Conservation (phyloP, 495 filamentous ascomycete genomes). For the Rostrohypoxylon terebratum region DNA sequence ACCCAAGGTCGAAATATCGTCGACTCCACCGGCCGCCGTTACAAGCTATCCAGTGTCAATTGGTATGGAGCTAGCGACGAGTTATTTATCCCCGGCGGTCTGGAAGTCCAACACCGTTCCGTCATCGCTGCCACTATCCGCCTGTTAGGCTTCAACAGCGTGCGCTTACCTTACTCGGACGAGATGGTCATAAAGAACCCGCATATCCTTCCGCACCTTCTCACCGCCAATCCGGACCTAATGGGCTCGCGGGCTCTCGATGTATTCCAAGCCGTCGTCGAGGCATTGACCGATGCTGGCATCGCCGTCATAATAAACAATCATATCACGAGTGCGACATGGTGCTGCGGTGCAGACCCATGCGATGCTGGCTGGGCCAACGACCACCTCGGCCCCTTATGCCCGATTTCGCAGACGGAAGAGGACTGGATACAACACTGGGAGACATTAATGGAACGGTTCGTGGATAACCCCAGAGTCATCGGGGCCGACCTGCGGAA, state of each 20-base stretch:
- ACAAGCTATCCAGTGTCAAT: constrained; percentile 69
- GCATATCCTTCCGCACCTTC: constrained; percentile 56
- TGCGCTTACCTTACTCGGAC: constrained; percentile 70
- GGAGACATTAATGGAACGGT: constrained; percentile 66
- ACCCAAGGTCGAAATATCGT: constrained; percentile 67
- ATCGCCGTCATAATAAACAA: constrained; percentile 71
- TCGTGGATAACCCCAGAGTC: constrained; percentile 64
- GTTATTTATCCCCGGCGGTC: constrained; percentile 68
- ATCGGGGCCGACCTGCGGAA: constrained; percentile 71
- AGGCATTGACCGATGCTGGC: constrained; percentile 66
- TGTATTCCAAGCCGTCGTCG: constrained; percentile 64
- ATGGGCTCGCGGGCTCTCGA: constrained; percentile 64
- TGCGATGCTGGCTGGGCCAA: constrained; percentile 71
- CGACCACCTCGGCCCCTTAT: constrained; percentile 64
- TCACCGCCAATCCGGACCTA: constrained; percentile 67
- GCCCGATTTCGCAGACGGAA: constrained; percentile 66
- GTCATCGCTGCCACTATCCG: constrained; percentile 66
- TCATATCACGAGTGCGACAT: constrained; percentile 70
- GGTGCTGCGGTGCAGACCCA: constrained; percentile 71
- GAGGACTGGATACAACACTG: constrained; percentile 70
- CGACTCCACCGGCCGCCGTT: constrained; percentile 61
- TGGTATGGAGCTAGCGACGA: constrained; percentile 74
- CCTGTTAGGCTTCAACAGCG: constrained; percentile 70
- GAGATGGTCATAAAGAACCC: constrained; percentile 69
- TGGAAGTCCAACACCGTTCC: constrained; percentile 67